Evolutionary conservation across 2,329 filamentous ascomycete species (phyloP), one percentile per base, ranked within the genome.

Genomic region (Ophiocordyceps camponoti-floridani): DNA sequence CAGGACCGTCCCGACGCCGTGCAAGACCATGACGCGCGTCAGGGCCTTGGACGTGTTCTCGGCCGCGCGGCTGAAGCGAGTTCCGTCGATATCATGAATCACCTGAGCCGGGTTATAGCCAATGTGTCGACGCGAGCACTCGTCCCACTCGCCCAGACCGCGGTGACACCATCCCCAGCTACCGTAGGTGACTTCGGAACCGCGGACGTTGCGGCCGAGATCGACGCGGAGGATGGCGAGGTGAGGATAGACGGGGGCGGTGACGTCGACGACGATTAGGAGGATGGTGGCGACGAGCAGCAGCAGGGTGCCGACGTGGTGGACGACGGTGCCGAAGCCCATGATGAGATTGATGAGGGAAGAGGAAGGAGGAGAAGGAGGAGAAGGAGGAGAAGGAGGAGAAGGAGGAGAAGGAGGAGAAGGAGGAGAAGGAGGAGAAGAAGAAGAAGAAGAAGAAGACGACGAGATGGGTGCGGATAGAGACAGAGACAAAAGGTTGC

Each of bases 1-100:
- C 3, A 79, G 56, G 45, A 62, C 73, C 47, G 67, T 66, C n/a
- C 67, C 72, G 52, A 80, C 61, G 27, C 77, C 74, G 61, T 80
- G 76, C 47, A 81, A 66, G 44, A 80, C 59, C 73, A 80, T 73
- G 49, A 73, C 70, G 49, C 65, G 63, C 40, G 75, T 78, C 38
- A 79, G 63, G 27, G 58, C 62, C 49, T 66, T 65, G 47, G 67
- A 58, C 33, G 70, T 68, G 48, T 62, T 57, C 46, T 60, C 58
- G 18, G 66, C 60, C 46, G 64, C 62, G 43, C 58, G 51, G 48
- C 64, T 65, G 56, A 71, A 69, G 35, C 58, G 46, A 42, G 58
- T 60, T 45, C 54, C 52, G 46, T 67, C 61, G 42, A 63, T 49
- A 13, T 47, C 41, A 46, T 53, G 42, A 51, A 79, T 60, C 48